Evolutionary conservation across 257 asterid species (phyloP).

Genomic region (Solanum lycopersicoides): DNA sequence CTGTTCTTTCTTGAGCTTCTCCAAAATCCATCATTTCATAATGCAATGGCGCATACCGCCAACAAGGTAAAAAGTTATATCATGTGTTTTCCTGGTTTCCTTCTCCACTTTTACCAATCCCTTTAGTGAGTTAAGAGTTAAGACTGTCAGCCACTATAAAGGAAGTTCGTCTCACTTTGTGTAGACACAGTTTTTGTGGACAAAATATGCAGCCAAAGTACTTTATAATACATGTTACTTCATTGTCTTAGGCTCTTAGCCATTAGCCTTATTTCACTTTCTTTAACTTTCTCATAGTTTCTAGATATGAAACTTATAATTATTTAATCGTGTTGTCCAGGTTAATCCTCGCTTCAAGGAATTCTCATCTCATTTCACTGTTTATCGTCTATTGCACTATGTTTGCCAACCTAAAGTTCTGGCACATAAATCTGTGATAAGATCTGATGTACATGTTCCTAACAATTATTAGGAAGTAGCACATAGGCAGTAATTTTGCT

Average conservation of each 20-base stretch:
- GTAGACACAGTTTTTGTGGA: background rate
- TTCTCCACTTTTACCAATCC: background rate
- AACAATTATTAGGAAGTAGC: slow-evolving; percentile 64
- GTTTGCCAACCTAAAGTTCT: background rate
- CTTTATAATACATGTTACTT: background rate
- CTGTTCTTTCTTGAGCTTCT: slow-evolving; percentile 89
- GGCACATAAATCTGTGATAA: background rate
- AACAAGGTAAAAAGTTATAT: slow-evolving; percentile 46
- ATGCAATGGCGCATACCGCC: slow-evolving; percentile 95
- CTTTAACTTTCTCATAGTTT: background rate
- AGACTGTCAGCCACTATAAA: background rate
- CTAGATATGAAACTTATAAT: background rate
- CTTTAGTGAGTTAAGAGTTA: background rate
- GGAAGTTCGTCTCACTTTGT: background rate
- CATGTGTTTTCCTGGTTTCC: background rate
- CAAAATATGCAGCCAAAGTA: background rate
- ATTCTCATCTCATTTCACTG: background rate
- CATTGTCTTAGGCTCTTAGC: background rate
- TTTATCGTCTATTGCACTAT: background rate
- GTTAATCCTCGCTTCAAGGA: background rate
- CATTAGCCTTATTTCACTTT: background rate
- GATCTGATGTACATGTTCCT: slow-evolving; percentile 6
- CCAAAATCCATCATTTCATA: slow-evolving; percentile 70
- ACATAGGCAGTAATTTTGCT: slow-evolving; percentile 89
- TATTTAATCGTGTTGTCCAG: background rate